phyloP scores from a whole-genome alignment of 306 rosid genomes.

The Quercus ilex region DNA sequence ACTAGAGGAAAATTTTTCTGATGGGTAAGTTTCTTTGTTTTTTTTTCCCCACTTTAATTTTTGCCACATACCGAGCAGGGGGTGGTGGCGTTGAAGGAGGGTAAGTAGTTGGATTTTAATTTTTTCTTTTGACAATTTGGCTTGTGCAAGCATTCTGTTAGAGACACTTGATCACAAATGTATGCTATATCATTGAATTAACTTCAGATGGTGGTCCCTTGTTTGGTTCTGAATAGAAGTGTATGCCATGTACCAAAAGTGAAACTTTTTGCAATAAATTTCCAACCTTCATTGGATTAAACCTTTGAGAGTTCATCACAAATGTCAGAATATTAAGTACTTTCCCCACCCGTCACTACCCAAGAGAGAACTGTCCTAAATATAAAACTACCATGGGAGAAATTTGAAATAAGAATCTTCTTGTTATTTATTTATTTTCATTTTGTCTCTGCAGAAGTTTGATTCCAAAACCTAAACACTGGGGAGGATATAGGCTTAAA shows the following conservation, averaged over 20 bases:
- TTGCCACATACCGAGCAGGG: too few relatives aligned
- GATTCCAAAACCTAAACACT: conserved; percentile 81
- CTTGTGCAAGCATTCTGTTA: neutral
- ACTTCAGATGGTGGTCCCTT: conserved; percentile 2
- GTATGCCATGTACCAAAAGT: neutral
- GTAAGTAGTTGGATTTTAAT: neutral
- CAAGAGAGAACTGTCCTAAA: conserved; percentile 7
- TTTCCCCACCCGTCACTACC: neutral
- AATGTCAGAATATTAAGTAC: conserved; percentile 5
- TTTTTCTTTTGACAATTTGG: neutral
- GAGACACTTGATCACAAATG: neutral
- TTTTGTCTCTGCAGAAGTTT: conserved; percentile 57
- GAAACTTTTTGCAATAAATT: neutral
- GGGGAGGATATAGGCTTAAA: conserved; percentile 97
- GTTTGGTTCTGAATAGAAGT: neutral
- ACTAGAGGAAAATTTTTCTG: conserved; percentile 67
- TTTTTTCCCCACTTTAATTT: neutral
- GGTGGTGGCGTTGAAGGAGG: neutral
- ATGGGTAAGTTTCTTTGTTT: conserved; percentile 64
- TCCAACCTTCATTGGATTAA: conserved; percentile 6
- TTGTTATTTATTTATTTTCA: too few relatives aligned
- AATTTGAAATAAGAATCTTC: neutral
- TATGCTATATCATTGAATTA: neutral
- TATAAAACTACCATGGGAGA: conserved; percentile 8
- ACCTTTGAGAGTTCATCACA: conserved; percentile 8